Base-by-base conservation (phyloP, 192 early-diverging fungal genomes). In the Umbelopsis ramanniana region DNA sequence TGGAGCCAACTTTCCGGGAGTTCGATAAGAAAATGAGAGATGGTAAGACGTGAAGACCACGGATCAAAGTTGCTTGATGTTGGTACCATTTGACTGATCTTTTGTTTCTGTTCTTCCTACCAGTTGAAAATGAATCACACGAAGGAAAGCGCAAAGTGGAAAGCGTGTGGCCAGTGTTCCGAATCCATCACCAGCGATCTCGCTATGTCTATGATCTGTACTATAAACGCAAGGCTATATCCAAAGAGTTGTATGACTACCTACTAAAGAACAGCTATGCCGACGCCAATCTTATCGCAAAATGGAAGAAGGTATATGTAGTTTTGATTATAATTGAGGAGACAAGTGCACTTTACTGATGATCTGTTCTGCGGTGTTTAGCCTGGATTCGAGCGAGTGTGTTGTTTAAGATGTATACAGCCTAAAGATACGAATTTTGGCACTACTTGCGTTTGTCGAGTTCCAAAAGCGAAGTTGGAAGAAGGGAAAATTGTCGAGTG, bases 341-440 rank as follows among this genome's bases (percentile, higher is more conserved):
- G 22, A 43, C 6, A 43, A 43, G 0, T 43, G 8, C 6, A 11
- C 40, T 12, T 2, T 43, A 43, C 40, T 12, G 6, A 43, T 55
- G 46, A 35, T 46, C 37, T 72, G n/a, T 37, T 52, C 29, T 35
- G 45, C 63, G 14, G 5, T 57, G 4, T 35, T 53, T 82, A 93
- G 90, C 86, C 89, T 57, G 97, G 97, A 37, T 99, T 95, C 78
- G 98, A 99, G 78, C 96, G 96, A 75, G 86, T 99, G 43, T 99
- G 98, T 76, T 99, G 98, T 75, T 74, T 98, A 72, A 87, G 94
- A 67, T 98, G 98, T 77, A 97, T 99, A 71, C 98, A 99, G 72
- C 91, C 96, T 53, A 91, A 89, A 71, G 98, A 99, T 73, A 98
- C 96, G 15, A 98, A 97, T 79, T 97, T 93, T 85, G 95, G 96